Evolutionary conservation across 495 filamentous ascomycete genomes (phyloP).

Genomic region (Aspergillus bridgeri): DNA sequence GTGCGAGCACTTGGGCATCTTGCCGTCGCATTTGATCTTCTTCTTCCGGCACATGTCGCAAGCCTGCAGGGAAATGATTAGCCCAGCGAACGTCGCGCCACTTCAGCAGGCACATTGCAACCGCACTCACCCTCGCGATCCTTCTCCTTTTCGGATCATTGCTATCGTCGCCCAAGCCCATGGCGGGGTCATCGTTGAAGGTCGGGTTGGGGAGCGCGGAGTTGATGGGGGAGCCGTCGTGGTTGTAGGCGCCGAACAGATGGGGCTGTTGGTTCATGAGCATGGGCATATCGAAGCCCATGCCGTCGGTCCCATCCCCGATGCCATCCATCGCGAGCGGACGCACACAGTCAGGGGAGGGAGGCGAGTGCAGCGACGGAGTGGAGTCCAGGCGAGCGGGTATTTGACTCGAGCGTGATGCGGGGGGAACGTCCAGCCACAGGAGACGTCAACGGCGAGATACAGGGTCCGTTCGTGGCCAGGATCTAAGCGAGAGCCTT

Average conservation of each 20-base stretch:
- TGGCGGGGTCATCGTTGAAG: constrained; percentile 53
- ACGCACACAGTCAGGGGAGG: not conserved
- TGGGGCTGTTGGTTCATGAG: constrained; percentile 63
- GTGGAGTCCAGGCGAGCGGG: constrained; percentile 21
- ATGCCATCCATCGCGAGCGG: constrained; percentile 37
- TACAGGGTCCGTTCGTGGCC: not conserved
- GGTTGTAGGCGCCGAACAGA: constrained; percentile 62
- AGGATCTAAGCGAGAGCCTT: not conserved
- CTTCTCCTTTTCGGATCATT: constrained; percentile 85
- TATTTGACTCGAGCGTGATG: constrained; percentile 15
- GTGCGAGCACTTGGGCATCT: constrained; percentile 90
- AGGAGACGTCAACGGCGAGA: constrained; percentile 4
- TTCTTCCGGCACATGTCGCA: constrained; percentile 99
- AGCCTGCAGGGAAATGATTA: constrained; percentile 51
- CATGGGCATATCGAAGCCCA: constrained; percentile 44
- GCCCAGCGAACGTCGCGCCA: constrained; percentile 18
- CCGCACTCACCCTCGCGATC: constrained; percentile 74
- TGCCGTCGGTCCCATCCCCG: constrained; percentile 37
- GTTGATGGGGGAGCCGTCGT: constrained; percentile 59
- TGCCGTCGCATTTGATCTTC: constrained; percentile 99
- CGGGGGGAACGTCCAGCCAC: constrained; percentile 21
- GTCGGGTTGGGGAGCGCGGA: constrained; percentile 57
- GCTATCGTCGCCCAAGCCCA: constrained; percentile 55
- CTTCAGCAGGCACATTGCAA: not conserved
- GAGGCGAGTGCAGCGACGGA: not conserved